Evolutionary conservation across 495 filamentous ascomycete genomes (phyloP).

Genomic region (Lasiosphaeria hispida): DNA sequence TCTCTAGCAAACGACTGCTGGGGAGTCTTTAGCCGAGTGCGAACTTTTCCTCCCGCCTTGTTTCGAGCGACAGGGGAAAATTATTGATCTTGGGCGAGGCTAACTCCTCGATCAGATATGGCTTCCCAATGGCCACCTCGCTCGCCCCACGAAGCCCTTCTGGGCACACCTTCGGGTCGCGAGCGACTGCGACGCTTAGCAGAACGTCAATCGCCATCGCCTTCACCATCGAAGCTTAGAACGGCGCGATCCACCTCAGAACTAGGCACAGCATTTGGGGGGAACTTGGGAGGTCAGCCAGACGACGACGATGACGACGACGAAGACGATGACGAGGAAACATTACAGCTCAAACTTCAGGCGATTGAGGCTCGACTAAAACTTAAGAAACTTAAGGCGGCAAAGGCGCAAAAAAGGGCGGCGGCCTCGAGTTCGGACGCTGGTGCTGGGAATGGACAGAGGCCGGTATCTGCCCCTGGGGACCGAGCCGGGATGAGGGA

Average conservation of each 20-base stretch:
- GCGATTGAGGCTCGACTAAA: slow-evolving; percentile 85
- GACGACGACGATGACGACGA: slow-evolving; percentile 44
- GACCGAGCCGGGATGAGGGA: slow-evolving; percentile 20
- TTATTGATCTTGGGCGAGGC: no score
- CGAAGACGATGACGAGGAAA: slow-evolving; percentile 88
- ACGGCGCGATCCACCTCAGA: slow-evolving; percentile 20
- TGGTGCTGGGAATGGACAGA: slow-evolving; percentile 21
- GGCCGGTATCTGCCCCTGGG: slow-evolving; percentile 16
- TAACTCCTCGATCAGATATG: slow-evolving; percentile 16
- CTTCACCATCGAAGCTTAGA: slow-evolving; percentile 53
- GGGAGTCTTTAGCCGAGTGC: not conserved
- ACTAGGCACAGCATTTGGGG: slow-evolving; percentile 19
- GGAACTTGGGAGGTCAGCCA: slow-evolving; percentile 38
- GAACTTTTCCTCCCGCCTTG: not conserved
- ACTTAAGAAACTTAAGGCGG: slow-evolving; percentile 79
- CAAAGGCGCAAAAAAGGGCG: slow-evolving; percentile 42
- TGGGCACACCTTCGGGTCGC: slow-evolving; percentile 78
- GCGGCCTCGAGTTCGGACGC: slow-evolving; percentile 14
- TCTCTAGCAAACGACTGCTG: not conserved
- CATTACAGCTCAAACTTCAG: slow-evolving; percentile 73
- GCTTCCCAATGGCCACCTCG: slow-evolving; percentile 75
- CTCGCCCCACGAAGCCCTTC: slow-evolving; percentile 79
- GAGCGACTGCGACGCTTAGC: slow-evolving; percentile 63
- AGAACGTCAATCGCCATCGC: slow-evolving; percentile 59
- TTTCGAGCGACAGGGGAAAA: not conserved